These are phyloP conservation scores for Colletotrichum melonis DNA, from an alignment of 2,329 filamentous ascomycete genomes.

Conservation along the genomic window DNA sequence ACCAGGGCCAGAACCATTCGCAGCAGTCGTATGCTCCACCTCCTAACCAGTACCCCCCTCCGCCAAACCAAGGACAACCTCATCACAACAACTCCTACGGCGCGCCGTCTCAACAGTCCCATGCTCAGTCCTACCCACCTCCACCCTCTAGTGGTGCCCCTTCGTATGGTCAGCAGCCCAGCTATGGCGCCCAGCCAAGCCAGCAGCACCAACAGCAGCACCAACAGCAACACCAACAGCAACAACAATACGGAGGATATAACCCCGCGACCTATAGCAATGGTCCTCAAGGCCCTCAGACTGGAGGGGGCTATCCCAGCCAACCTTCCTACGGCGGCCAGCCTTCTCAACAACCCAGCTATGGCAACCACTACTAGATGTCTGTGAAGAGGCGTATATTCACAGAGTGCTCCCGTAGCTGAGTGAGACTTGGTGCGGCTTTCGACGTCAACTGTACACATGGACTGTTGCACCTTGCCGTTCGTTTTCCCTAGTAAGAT, in stretches of 20 bases:
- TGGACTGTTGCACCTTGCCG: neutral
- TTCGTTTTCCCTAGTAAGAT: neutral
- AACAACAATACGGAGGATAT: slow-evolving; percentile 40
- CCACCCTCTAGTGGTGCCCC: slow-evolving; percentile 30
- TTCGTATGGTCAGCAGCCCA: slow-evolving; percentile 33
- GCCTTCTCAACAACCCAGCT: slow-evolving; percentile 36
- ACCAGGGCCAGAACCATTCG: slow-evolving; percentile 34
- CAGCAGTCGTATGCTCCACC: slow-evolving; percentile 37
- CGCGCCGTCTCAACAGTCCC: slow-evolving; percentile 33
- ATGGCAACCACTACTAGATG: slow-evolving; percentile 34
- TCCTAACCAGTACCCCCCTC: slow-evolving; percentile 33
- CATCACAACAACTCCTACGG: slow-evolving; percentile 36
- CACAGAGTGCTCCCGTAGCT: neutral
- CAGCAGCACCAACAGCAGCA: slow-evolving; percentile 28
- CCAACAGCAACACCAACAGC: slow-evolving; percentile 16
- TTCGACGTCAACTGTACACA: neutral
- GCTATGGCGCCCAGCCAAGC: slow-evolving; percentile 36
- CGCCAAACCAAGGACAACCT: slow-evolving; percentile 33
- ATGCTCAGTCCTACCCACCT: slow-evolving; percentile 38
- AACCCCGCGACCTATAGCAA: slow-evolving; percentile 44
- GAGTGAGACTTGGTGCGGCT: neutral
- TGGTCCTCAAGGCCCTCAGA: slow-evolving; percentile 41
- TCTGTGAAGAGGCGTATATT: neutral
- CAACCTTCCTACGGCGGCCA: slow-evolving; percentile 39
- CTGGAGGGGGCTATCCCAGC: slow-evolving; percentile 48